Evolutionary conservation across 192 early-diverging fungal genomes (phyloP).

Genomic region (Dispira parvispora): DNA sequence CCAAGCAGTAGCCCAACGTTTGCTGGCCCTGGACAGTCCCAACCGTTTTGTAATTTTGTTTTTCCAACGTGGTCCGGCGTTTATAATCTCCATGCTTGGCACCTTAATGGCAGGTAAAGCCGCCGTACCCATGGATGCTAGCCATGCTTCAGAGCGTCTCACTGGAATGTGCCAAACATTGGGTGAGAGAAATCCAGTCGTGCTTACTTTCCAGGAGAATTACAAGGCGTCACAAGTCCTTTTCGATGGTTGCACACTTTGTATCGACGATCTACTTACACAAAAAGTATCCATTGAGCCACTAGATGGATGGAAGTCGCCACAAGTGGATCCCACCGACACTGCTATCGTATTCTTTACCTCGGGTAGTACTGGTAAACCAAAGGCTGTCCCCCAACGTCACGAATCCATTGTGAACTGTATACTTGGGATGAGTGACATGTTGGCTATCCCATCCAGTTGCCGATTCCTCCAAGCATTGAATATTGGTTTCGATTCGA

Average conservation of each 20-base stretch:
- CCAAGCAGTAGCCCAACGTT: background rate
- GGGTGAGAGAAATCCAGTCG: background rate
- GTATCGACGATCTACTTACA: background rate
- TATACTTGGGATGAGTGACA: background rate
- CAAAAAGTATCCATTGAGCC: background rate
- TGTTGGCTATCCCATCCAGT: background rate
- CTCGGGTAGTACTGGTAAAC: slow-evolving; percentile 7
- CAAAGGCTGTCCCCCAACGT: background rate
- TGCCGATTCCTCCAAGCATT: slow-evolving; percentile 2
- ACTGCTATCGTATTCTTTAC: slow-evolving; percentile 4
- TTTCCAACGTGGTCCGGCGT: background rate
- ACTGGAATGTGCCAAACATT: background rate
- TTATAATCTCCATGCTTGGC: background rate
- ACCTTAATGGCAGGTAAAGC: background rate
- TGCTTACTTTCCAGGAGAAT: background rate
- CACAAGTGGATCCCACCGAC: background rate
- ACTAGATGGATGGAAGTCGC: background rate
- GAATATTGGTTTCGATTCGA: slow-evolving; percentile 6
- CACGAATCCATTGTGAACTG: slow-evolving; percentile 3
- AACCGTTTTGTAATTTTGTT: background rate
- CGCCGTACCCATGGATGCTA: background rate
- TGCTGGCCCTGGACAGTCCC: background rate
- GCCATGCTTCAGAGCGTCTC: background rate
- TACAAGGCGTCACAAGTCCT: background rate
- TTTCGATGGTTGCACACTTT: background rate